Evolutionary conservation across 306 rosid species (phyloP).

Genomic region (Vigna reflexopilosa): DNA sequence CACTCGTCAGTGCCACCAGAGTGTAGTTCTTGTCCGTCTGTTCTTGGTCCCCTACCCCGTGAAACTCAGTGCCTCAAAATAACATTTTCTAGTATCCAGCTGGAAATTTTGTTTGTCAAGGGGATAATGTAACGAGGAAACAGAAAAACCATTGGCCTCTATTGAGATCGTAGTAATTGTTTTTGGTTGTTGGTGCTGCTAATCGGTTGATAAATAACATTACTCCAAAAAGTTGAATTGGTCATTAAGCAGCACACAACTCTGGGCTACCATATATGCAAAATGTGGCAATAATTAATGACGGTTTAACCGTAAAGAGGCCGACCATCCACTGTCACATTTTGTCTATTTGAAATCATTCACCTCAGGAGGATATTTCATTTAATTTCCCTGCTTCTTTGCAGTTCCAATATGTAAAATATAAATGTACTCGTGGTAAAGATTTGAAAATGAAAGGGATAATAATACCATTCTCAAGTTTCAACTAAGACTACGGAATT

Average conservation of each 20-base stretch:
- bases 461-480: slow-evolving; percentile 26
- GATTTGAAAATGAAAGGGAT: slow-evolving; percentile 16
- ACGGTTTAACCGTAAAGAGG: slow-evolving; percentile 38
- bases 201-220: slow-evolving; percentile 40
- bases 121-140: slow-evolving; percentile 2
- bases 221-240: slow-evolving; percentile 31
- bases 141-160: slow-evolving; percentile 22
- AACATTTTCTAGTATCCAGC: slow-evolving; percentile 44
- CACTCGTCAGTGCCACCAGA: slow-evolving; percentile 56
- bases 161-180: slow-evolving; percentile 56
- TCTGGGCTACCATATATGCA: slow-evolving; percentile 14
- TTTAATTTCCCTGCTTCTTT: slow-evolving; percentile 20
- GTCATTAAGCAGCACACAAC: slow-evolving; percentile 34
- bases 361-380: slow-evolving; percentile 19
- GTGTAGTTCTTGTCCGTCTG: slow-evolving; percentile 52
- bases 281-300: slow-evolving; percentile 43
- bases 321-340: slow-evolving; percentile 33
- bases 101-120: slow-evolving; percentile 49
- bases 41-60: slow-evolving; percentile 69
- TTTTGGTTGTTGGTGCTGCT: slow-evolving; percentile 49
- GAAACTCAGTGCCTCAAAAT: slow-evolving; percentile 55
- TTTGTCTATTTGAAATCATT: slow-evolving; percentile 34
- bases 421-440: slow-evolving; percentile 3
- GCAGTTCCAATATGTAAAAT: not conserved
- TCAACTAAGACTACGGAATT: slow-evolving; percentile 11